Conservation (phyloP, 108 stramenopile genomes). For the Conticribra guillardii region DNA sequence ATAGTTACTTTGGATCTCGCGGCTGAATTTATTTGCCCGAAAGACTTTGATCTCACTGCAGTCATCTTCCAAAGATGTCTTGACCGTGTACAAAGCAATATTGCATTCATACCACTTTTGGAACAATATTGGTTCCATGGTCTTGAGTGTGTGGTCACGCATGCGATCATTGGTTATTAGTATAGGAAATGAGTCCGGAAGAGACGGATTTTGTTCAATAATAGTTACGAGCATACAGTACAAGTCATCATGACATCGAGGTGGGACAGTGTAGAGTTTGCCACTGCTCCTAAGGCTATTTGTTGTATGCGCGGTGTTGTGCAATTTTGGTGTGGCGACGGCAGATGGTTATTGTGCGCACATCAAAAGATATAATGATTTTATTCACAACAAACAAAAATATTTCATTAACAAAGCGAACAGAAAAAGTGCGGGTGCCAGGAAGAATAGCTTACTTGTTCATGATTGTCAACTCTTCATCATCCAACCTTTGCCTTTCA, state of each 20-base stretch:
- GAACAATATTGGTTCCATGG: conserved; percentile 63
- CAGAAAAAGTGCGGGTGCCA: background rate
- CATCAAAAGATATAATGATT: background rate
- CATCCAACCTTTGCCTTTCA: conserved; percentile 8
- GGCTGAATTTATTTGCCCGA: conserved; percentile 65
- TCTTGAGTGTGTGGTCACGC: conserved; percentile 65
- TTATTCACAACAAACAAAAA: background rate
- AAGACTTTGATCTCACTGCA: conserved; percentile 55
- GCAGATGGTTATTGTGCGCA: background rate
- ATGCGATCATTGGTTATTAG: conserved; percentile 75
- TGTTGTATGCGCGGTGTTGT: background rate
- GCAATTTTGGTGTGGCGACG: background rate
- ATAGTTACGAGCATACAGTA: conserved; percentile 77
- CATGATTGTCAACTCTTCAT: conserved; percentile 2
- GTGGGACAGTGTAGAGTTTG: conserved; percentile 42
- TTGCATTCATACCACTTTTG: conserved; percentile 66
- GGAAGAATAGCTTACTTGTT: background rate
- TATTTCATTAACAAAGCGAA: background rate
- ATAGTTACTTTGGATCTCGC: conserved; percentile 64
- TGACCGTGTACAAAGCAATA: conserved; percentile 69
- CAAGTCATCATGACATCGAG: conserved; percentile 62
- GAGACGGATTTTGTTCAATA: conserved; percentile 37
- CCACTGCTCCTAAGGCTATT: background rate
- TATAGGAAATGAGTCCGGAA: conserved; percentile 52
- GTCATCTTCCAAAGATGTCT: conserved; percentile 51